Conservation (phyloP, 768 basidiomycete species). For the Pisolithus albus region DNA sequence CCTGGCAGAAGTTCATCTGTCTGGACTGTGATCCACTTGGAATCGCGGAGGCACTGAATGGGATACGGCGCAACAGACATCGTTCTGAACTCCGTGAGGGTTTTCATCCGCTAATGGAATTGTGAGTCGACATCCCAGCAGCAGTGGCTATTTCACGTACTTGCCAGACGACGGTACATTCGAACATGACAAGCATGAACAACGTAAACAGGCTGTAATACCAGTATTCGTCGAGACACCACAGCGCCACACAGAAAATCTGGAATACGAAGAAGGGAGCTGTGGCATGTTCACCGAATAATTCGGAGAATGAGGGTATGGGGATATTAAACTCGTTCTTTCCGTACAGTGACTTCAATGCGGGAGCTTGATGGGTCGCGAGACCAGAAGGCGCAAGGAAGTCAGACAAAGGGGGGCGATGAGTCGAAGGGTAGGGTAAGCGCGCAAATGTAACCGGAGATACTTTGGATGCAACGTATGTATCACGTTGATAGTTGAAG, state of each 20-base stretch:
- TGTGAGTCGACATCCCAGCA: neutral
- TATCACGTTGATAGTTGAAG: slow-evolving; percentile 94
- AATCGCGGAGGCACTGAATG: slow-evolving; percentile 74
- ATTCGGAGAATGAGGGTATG: slow-evolving; percentile 85
- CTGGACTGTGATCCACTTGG: slow-evolving; percentile 72
- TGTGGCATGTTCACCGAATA: slow-evolving; percentile 93
- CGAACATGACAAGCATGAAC: slow-evolving; percentile 98
- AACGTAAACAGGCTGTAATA: slow-evolving; percentile 96
- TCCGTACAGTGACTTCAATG: slow-evolving; percentile 67
- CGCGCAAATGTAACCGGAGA: slow-evolving; percentile 61
- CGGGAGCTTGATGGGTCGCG: slow-evolving; percentile 37
- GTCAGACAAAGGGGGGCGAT: slow-evolving; percentile 56
- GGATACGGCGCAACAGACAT: slow-evolving; percentile 93
- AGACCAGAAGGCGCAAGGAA: slow-evolving; percentile 62
- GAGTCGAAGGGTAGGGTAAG: slow-evolving; percentile 83
- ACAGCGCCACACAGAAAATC: slow-evolving; percentile 93
- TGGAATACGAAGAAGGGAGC: slow-evolving; percentile 99
- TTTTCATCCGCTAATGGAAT: slow-evolving; percentile 69
- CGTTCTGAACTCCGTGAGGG: slow-evolving; percentile 91
- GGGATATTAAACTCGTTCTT: slow-evolving; percentile 96
- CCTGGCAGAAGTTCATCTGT: slow-evolving; percentile 88
- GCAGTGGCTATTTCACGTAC: slow-evolving; percentile 35
- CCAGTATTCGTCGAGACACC: slow-evolving; percentile 99
- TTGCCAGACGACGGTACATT: slow-evolving; percentile 99
- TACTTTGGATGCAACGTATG: slow-evolving; percentile 64